Conservation (phyloP, 768 basidiomycete genomes). For the Tricholomella constricta region DNA sequence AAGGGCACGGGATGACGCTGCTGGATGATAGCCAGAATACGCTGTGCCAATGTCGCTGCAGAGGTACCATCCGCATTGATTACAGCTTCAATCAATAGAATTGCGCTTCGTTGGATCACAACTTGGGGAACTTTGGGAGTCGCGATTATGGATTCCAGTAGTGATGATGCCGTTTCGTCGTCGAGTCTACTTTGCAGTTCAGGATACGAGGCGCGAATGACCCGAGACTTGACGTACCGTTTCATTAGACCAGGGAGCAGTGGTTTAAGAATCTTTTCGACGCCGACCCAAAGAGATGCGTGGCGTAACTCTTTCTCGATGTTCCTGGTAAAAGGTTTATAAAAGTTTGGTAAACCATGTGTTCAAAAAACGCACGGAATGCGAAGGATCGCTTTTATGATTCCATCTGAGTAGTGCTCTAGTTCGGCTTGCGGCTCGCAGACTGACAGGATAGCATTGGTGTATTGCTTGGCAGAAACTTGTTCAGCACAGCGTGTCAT, state of each 20-base stretch:
- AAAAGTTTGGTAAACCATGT: neutral
- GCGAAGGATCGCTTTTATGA: slow-evolving; percentile 41
- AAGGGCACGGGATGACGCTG: slow-evolving; percentile 65
- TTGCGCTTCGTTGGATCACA: slow-evolving; percentile 34
- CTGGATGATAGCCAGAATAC: slow-evolving; percentile 57
- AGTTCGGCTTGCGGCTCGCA: slow-evolving; percentile 63
- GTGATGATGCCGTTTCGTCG: slow-evolving; percentile 26
- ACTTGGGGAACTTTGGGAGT: slow-evolving; percentile 33
- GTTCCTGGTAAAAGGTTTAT: slow-evolving; percentile 32
- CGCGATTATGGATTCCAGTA: slow-evolving; percentile 42
- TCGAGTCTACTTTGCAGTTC: slow-evolving; percentile 27
- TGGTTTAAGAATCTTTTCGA: slow-evolving; percentile 58
- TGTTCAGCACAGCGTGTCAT: slow-evolving; percentile 53
- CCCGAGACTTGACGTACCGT: slow-evolving; percentile 24
- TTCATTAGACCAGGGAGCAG: slow-evolving; percentile 44
- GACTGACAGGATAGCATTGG: slow-evolving; percentile 66
- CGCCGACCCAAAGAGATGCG: slow-evolving; percentile 48
- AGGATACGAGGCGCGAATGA: neutral
- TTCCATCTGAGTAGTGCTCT: slow-evolving; percentile 44
- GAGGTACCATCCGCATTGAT: slow-evolving; percentile 26
- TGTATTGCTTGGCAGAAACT: slow-evolving; percentile 57
- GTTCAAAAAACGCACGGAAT: slow-evolving; percentile 53
- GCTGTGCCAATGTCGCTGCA: slow-evolving; percentile 28
- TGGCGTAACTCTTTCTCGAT: slow-evolving; percentile 50
- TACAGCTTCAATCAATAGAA: slow-evolving; percentile 27